A percentile compares a stretch with the other conserved stretches of the same genome.
These are phyloP conservation scores for Gamsiella multidivaricata DNA, from an alignment of 192 early-diverging fungal genomes.

Conservation along the genomic window DNA sequence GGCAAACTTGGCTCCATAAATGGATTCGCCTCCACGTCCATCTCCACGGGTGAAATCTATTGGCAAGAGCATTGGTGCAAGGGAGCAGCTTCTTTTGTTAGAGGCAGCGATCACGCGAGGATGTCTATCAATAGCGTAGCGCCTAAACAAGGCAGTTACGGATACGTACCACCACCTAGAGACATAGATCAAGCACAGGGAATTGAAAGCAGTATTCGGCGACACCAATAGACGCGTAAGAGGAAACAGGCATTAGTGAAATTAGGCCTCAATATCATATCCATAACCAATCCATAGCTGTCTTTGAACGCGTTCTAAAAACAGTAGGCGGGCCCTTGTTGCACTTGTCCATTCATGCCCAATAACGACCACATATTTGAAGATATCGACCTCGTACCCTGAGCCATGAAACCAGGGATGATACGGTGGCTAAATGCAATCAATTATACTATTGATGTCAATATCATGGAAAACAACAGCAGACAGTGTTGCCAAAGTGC, in stretches of 20 bases:
- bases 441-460: too few relatives aligned
- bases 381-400: conserved; percentile 35
- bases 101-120: neutral
- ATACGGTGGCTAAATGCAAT: conserved; percentile 66
- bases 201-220: neutral
- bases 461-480: neutral
- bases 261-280: too few relatives aligned
- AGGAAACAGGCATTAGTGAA: too few relatives aligned
- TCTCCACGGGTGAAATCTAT: conserved; percentile 70
- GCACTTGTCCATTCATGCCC: too few relatives aligned
- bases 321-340: too few relatives aligned
- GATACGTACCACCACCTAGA: conserved; percentile 48
- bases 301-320: too few relatives aligned
- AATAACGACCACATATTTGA: too few relatives aligned
- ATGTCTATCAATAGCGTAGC: conserved; percentile 2
- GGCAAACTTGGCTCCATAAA: conserved; percentile 87
- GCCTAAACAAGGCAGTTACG: neutral
- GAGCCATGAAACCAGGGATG: conserved; percentile 70
- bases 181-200: neutral
- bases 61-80: too few relatives aligned
- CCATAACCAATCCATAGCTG: too few relatives aligned
- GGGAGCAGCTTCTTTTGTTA: neutral
- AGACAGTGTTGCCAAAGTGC: too few relatives aligned
- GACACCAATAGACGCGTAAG: too few relatives aligned
- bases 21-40: conserved; percentile 82